These are phyloP conservation scores for Paradendryphiella salina DNA, from an alignment of 2,329 filamentous ascomycete species.

Conservation along the genomic window DNA sequence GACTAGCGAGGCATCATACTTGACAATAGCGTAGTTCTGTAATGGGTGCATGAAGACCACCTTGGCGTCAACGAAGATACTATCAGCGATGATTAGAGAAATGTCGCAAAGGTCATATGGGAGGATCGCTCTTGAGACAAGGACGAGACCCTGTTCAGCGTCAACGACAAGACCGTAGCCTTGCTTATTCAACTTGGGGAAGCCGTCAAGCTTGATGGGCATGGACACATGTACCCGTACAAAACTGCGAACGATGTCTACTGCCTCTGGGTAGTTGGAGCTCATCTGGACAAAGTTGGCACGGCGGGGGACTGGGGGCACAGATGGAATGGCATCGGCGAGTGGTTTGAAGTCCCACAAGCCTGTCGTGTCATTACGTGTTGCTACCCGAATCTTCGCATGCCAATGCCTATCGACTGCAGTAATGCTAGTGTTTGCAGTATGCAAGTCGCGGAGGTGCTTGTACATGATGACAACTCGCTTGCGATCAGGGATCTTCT, in stretches of 20 bases:
- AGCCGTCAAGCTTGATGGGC: slow-evolving; percentile 97
- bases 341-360: slow-evolving; percentile 94
- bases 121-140: slow-evolving; percentile 91
- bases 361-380: slow-evolving; percentile 85
- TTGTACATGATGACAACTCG: slow-evolving; percentile 94
- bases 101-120: slow-evolving; percentile 98
- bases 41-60: slow-evolving; percentile 94
- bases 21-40: slow-evolving; percentile 93
- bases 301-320: slow-evolving; percentile 70
- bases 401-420: slow-evolving; percentile 96
- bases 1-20: slow-evolving; percentile 93
- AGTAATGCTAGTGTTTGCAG: slow-evolving; percentile 87
- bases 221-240: slow-evolving; percentile 91
- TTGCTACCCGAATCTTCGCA: slow-evolving; percentile 87
- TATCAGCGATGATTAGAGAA: slow-evolving; percentile 93
- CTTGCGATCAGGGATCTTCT: slow-evolving; percentile 75
- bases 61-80: slow-evolving; percentile 90
- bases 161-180: slow-evolving; percentile 98
- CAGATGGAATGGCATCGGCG: slow-evolving; percentile 75
- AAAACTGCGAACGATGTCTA: slow-evolving; percentile 90
- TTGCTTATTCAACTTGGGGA: slow-evolving; percentile 89
- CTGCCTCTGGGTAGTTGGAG: slow-evolving; percentile 84
- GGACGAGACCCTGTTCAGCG: slow-evolving; percentile 89
- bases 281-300: slow-evolving; percentile 93
- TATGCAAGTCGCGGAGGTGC: slow-evolving; percentile 92